phyloP scores from a whole-genome alignment of 2,329 filamentous ascomycete species.

The Hypocreales sp. region DNA sequence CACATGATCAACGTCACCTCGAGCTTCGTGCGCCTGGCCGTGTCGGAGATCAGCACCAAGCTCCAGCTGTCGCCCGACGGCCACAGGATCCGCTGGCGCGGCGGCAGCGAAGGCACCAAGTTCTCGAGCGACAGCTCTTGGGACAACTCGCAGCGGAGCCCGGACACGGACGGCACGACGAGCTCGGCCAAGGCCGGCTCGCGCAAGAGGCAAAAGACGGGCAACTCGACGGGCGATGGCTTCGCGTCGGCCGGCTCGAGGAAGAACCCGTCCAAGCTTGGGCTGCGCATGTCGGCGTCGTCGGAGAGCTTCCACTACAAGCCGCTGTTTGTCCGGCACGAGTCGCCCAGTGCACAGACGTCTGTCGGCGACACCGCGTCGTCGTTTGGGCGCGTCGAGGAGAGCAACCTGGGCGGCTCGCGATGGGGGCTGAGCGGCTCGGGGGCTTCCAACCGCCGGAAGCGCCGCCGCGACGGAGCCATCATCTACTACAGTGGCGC shows the following conservation, averaged over 20 bases:
- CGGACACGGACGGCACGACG: slow-evolving; percentile 33
- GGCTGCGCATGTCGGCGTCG: slow-evolving; percentile 19
- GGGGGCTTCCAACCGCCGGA: slow-evolving; percentile 30
- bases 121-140: slow-evolving; percentile 49
- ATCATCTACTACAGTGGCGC: slow-evolving; percentile 76
- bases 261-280: slow-evolving; percentile 24
- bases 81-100: slow-evolving; percentile 66
- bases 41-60: slow-evolving; percentile 54
- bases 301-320: slow-evolving; percentile 45
- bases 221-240: slow-evolving; percentile 17
- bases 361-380: slow-evolving; percentile 33
- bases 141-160: slow-evolving; percentile 29
- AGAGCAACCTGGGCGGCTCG: slow-evolving; percentile 32
- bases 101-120: slow-evolving; percentile 47
- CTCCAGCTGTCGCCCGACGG: slow-evolving; percentile 68
- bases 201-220: slow-evolving; percentile 30
- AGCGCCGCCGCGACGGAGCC: slow-evolving; percentile 49
- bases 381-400: slow-evolving; percentile 29
- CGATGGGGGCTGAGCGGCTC: slow-evolving; percentile 31
- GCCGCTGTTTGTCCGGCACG: slow-evolving; percentile 40
- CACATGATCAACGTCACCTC: slow-evolving; percentile 74
- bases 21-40: slow-evolving; percentile 58
- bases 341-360: slow-evolving; percentile 28
- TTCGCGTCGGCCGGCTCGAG: slow-evolving; percentile 17
- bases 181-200: slow-evolving; percentile 24